Evolutionary conservation across 2,329 filamentous ascomycete genomes (phyloP), one percentile per base, ranked within the genome.

Genomic region (Pseudogymnoascus sp.): DNA sequence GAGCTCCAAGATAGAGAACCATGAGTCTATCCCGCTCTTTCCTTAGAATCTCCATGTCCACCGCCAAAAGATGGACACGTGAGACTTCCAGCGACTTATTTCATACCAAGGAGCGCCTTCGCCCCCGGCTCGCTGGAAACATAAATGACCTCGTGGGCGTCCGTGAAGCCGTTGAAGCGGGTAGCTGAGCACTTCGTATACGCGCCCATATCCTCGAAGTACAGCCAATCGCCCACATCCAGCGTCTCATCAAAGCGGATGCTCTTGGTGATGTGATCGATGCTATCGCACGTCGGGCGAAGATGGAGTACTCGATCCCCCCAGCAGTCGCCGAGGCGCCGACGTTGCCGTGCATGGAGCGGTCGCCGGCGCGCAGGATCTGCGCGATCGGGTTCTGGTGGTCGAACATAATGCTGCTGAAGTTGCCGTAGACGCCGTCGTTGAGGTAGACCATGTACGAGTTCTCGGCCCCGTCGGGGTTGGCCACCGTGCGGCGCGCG

Each of bases 141-240:
- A 73, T 97, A 97, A 67, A 97, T 87, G 66, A 95, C 89, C 71
- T 96, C 90, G 75, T 99, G 94, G 69, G 86, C 83, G 76, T 97
- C 91, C 62, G 87, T 90, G 78, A 97, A 99, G 66, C 94, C 94
- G 70, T 99, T 99, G 87, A 99, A 99, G 72, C 89, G 87, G 63
- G 94, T 99, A 66, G 94, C 93, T 64, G 92, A 97, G 82, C 93
- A 97, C 82, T 92, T 96, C 69, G 94, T 97, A 77, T 99, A 99
- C 23, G 94, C 93, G 62, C 94, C 94, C 94, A 99, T 99, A 65
- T 96, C 86, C 78, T 97, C 91, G 76, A 99, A 99, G 79, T 96
- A 99, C 62, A 99, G 82, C 94, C 94, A 99, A 75, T 99, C 94
- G 60, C 94, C 94, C 7, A 96, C 90, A 72, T 97, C 88, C 45